Evolutionary conservation across 129 eudicot species (phyloP).

Genomic region (Flaveria bidentis): DNA sequence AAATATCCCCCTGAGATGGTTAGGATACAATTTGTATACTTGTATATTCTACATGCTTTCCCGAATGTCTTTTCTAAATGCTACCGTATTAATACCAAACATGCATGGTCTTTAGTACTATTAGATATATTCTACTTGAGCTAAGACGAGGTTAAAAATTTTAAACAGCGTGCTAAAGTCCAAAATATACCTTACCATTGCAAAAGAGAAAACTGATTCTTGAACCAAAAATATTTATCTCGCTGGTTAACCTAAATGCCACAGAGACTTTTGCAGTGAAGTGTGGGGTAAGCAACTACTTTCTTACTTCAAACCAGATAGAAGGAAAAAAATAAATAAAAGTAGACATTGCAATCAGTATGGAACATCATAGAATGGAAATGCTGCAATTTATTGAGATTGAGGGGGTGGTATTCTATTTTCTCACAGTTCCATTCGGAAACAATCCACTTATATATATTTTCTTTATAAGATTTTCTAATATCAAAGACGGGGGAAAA

Average conservation of each 20-base stretch:
- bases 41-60: not conserved
- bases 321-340: not conserved
- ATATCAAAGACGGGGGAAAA: not conserved
- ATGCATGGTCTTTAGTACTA: too few species aligned
- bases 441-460: not conserved
- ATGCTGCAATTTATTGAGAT: not conserved
- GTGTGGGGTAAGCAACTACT: constrained; percentile 8
- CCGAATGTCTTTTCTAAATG: not conserved
- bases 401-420: not conserved
- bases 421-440: not conserved
- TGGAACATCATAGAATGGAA: constrained; percentile 3
- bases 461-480: not conserved
- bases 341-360: constrained; percentile 1
- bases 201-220: not conserved
- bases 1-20: not conserved
- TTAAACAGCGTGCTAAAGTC: too few species aligned
- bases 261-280: not conserved
- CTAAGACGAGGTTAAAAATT: too few species aligned
- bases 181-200: not conserved
- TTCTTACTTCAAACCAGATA: not conserved
- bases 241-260: not conserved
- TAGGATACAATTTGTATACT: constrained; percentile 14
- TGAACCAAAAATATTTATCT: not conserved
- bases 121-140: too few species aligned
- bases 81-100: not conserved